Conservation (phyloP, 2,329 filamentous ascomycete genomes). For the Aspergillus niger region DNA sequence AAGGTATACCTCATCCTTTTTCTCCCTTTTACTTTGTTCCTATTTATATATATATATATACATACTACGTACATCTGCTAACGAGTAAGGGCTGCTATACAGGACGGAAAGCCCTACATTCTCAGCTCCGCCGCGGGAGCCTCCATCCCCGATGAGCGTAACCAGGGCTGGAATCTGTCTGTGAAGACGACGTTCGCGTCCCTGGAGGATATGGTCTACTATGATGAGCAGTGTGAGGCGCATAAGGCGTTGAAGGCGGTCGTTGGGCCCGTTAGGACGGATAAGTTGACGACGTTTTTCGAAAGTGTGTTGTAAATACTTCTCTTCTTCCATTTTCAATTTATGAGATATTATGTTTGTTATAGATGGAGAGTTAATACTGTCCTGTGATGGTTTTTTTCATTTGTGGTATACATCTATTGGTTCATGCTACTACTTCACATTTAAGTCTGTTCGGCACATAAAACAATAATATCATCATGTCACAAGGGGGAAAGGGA, state of each 20-base stretch:
- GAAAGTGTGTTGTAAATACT: slow-evolving; percentile 36
- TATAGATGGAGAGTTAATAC: no score
- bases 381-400: no score
- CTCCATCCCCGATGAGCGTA: slow-evolving; percentile 60
- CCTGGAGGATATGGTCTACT: slow-evolving; percentile 69
- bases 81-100: not conserved
- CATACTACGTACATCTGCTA: no score
- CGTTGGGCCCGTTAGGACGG: slow-evolving; percentile 35
- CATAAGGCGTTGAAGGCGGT: slow-evolving; percentile 53
- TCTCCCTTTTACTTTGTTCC: not conserved
- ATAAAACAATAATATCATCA: no score
- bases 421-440: no score
- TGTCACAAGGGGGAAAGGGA: no score
- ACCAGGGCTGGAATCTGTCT: slow-evolving; percentile 66
- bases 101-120: slow-evolving; percentile 75
- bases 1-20: slow-evolving; percentile 38
- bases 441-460: no score
- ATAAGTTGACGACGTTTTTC: slow-evolving; percentile 41
- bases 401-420: no score
- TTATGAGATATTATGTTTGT: no score
- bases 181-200: slow-evolving; percentile 65
- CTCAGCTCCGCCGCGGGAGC: slow-evolving; percentile 58
- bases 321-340: not conserved
- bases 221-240: slow-evolving; percentile 62
- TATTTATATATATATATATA: no score